These are phyloP conservation scores for Metschnikowia peoriensis DNA, from an alignment of 805 yeast genomes.

Conservation along the genomic window DNA sequence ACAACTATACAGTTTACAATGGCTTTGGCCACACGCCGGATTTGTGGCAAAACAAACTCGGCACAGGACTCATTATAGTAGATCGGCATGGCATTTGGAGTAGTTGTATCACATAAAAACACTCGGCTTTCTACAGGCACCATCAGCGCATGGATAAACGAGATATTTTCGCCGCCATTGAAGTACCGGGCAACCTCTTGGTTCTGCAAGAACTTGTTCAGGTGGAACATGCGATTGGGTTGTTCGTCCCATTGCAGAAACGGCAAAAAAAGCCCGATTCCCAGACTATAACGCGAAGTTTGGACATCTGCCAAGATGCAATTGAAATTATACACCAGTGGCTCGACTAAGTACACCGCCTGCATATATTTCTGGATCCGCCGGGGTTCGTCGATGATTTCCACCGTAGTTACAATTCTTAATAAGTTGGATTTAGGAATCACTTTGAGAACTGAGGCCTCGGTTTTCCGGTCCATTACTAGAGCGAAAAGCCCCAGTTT, in stretches of 20 bases:
- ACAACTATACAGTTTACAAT: constrained; percentile 71
- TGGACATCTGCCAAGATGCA: constrained; percentile 75
- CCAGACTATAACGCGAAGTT: constrained; percentile 71
- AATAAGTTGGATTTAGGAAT: constrained; percentile 50
- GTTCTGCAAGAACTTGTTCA: constrained; percentile 27
- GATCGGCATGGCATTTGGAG: constrained; percentile 61
- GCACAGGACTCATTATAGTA: constrained; percentile 66
- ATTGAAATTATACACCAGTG: constrained; percentile 62
- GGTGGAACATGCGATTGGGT: constrained; percentile 20
- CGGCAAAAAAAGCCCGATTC: constrained; percentile 73
- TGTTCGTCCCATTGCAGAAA: constrained; percentile 31
- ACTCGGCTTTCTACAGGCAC: constrained; percentile 68
- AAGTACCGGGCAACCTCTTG: constrained; percentile 32
- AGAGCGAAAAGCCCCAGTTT: constrained; percentile 38
- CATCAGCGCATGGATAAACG: constrained; percentile 37
- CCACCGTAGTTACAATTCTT: constrained; percentile 60
- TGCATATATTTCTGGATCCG: constrained; percentile 63
- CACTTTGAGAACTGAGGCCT: constrained; percentile 45
- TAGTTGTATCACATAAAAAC: constrained; percentile 59
- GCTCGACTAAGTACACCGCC: constrained; percentile 78
- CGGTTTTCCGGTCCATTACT: constrained; percentile 57
- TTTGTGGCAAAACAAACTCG: constrained; percentile 58
- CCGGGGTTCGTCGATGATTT: constrained; percentile 59
- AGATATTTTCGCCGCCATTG: constrained; percentile 28
- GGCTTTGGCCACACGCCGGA: constrained; percentile 58